These are phyloP conservation scores for Aspergillus japonicus DNA, from an alignment of 2,329 filamentous ascomycete genomes.

Conservation along the genomic window DNA sequence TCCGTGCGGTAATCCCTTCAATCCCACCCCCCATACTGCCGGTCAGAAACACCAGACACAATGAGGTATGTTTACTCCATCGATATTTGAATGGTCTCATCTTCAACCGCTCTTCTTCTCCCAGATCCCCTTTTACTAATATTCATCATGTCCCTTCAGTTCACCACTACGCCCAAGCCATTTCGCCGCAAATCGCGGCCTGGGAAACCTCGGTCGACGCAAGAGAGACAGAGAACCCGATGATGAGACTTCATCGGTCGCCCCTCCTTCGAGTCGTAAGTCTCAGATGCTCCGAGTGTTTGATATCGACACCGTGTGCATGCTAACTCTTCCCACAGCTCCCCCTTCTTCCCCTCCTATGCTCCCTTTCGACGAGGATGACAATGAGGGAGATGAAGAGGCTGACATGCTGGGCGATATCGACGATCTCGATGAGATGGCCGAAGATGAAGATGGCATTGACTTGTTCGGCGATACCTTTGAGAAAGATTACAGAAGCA, in stretches of 20 bases:
- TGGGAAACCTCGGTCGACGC: constrained; percentile 52
- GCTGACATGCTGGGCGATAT: constrained; percentile 62
- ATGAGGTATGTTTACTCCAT: constrained; percentile 28
- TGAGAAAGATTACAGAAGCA: constrained; percentile 59
- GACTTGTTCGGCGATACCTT: constrained; percentile 68
- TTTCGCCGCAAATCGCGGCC: constrained; percentile 78
- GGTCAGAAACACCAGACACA: constrained; percentile 22
- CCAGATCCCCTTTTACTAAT: neutral
- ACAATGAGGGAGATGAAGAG: constrained; percentile 50
- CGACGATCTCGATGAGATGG: constrained; percentile 66
- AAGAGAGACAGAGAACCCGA: constrained; percentile 67
- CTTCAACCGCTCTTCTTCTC: neutral
- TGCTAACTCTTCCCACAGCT: constrained; percentile 25
- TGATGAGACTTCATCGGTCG: constrained; percentile 59
- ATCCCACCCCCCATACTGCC: constrained; percentile 2
- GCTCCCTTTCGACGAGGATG: constrained; percentile 49
- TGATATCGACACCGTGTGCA: neutral
- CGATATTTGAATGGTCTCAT: neutral
- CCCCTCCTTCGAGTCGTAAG: constrained; percentile 64
- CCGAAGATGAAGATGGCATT: constrained; percentile 68
- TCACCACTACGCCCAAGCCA: constrained; percentile 79
- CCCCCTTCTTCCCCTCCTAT: constrained; percentile 63
- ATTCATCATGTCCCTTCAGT: constrained; percentile 47
- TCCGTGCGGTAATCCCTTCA: constrained; percentile 12
- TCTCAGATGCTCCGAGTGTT: constrained; percentile 21